Percentiles rank a stretch among this genome's conserved stretches.
Evolutionary conservation across 768 basidiomycete genomes (phyloP).

Genomic region (Hericium rajendrae): DNA sequence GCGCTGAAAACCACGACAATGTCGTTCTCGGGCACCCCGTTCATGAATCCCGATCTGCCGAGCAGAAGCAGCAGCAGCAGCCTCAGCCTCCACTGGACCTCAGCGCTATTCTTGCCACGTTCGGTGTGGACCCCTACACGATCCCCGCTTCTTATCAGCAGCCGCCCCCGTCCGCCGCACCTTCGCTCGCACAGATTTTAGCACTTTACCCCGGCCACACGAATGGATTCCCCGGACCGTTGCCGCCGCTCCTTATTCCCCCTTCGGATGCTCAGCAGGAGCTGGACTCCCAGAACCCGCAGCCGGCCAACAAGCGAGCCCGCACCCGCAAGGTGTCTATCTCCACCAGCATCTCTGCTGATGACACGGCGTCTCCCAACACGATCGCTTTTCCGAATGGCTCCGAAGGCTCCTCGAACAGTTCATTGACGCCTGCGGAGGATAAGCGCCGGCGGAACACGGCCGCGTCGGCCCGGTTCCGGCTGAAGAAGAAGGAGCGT

Average conservation of each 20-base stretch:
- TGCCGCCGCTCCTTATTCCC: slow-evolving; percentile 5
- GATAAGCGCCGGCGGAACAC: slow-evolving; percentile 94
- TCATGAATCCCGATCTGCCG: slow-evolving; percentile 16
- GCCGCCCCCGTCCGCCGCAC: slow-evolving; percentile 26
- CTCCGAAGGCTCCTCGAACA: slow-evolving; percentile 12
- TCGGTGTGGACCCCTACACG: slow-evolving; percentile 36
- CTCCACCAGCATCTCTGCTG: slow-evolving; percentile 23
- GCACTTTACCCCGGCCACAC: slow-evolving; percentile 36
- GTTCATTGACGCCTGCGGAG: slow-evolving; percentile 51
- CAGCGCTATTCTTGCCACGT: slow-evolving; percentile 25
- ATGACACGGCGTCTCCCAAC: slow-evolving; percentile 19
- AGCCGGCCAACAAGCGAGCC: slow-evolving; percentile 12
- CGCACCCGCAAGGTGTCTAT: slow-evolving; percentile 36
- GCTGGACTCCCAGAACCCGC: slow-evolving; percentile 12
- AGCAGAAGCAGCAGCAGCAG: background rate
- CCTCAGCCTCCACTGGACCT: slow-evolving; percentile 30
- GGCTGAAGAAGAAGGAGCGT: slow-evolving; percentile 92
- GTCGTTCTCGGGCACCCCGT: slow-evolving; percentile 42
- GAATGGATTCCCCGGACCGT: background rate
- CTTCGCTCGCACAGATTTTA: slow-evolving; percentile 64
- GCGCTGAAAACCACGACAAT: slow-evolving; percentile 49
- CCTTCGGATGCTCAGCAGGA: background rate
- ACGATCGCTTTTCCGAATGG: slow-evolving; percentile 1
- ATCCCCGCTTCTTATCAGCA: slow-evolving; percentile 17
- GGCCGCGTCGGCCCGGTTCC: slow-evolving; percentile 86